phyloP scores from a whole-genome alignment of 176 grass and related monocot genomes.

The maize (Zea mays) region Zm-B73-REFERENCE-NAM-5.0 NC_050097.1:81940001-81940500 shows the following conservation, averaged over 20 bases:
- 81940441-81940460: too few species aligned
- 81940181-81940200: constrained; percentile 72
- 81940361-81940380: too few species aligned
- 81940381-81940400: too few species aligned
- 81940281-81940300: not conserved
- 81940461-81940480: too few species aligned
- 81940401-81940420: too few species aligned
- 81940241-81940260: not conserved
- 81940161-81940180: constrained; percentile 51
- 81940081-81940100: constrained; percentile 35
- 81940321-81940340: too few species aligned
- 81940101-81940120: constrained; percentile 53
- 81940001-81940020: constrained; percentile 34
- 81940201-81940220: constrained; percentile 56
- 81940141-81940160: constrained; percentile 51
- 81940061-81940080: constrained; percentile 32
- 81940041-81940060: constrained; percentile 31
- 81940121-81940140: constrained; percentile 43
- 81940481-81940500: too few species aligned
- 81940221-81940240: constrained; percentile 40
- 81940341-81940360: too few species aligned
- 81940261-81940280: not conserved
- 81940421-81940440: too few species aligned
- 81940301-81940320: too few species aligned
- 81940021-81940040: constrained; percentile 46